Evolutionary conservation across 2,329 filamentous ascomycete genomes (phyloP).

Genomic region (Paecilomyces variotii): DNA sequence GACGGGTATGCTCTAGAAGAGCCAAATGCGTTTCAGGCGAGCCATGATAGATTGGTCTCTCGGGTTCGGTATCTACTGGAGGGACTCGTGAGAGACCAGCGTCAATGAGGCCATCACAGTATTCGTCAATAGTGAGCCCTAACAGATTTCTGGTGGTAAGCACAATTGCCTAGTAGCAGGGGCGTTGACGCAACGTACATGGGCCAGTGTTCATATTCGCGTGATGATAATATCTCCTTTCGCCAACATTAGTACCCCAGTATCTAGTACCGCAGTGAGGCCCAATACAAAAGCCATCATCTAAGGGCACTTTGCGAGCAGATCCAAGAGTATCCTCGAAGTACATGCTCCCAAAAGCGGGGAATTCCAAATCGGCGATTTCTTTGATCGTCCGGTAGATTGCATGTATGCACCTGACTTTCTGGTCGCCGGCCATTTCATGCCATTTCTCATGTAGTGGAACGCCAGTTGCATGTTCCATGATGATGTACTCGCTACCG

Average conservation of each 20-base stretch:
- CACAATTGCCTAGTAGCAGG: conserved; percentile 4
- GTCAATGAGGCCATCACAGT: conserved; percentile 32
- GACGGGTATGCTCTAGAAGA: conserved; percentile 21
- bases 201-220: conserved; percentile 29
- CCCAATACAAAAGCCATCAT: conserved; percentile 25
- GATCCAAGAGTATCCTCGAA: conserved; percentile 5
- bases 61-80: conserved; percentile 8
- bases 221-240: conserved; percentile 24
- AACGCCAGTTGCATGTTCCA: conserved; percentile 29
- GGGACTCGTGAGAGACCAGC: conserved; percentile 29
- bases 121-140: conserved; percentile 29
- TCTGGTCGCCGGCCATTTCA: conserved; percentile 20
- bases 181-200: conserved; percentile 21
- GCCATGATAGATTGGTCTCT: conserved; percentile 26
- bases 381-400: conserved; percentile 13
- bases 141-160: conserved; percentile 11
- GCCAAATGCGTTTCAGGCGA: conserved; percentile 24
- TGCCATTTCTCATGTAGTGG: conserved; percentile 24
- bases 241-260: conserved; percentile 11
- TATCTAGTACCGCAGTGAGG: conserved; percentile 23
- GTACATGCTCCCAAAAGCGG: conserved; percentile 23
- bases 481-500: conserved; percentile 34
- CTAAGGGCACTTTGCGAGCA: conserved; percentile 15
- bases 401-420: conserved; percentile 11
- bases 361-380: conserved; percentile 17